Base-by-base conservation (phyloP, 345 rosid species). In the Clausena lansium region DNA sequence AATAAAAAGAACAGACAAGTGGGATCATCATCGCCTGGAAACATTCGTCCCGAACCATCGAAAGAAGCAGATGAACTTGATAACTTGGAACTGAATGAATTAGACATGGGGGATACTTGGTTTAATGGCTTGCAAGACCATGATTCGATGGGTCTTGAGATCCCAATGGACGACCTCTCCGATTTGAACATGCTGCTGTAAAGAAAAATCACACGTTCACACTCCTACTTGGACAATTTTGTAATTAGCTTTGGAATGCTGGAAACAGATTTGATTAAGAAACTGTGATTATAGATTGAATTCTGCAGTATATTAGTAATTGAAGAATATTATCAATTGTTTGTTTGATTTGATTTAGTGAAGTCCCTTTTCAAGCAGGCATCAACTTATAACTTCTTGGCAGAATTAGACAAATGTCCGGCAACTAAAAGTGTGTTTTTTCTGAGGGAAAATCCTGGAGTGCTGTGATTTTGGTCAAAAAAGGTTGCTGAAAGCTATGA, bases 161-260 rank as follows among this genome's bases (percentile, higher is more conserved):
- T 94, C 85, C 98, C 99, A 24, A 93, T 92, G 98, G 99, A 97
- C 78, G 98, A 94, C 80, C 92, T 97, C 38, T 79, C 91, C 0
- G 90, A 86, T 33, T 68, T 89, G 84, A 81, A 76, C 27, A 83
- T 89, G 85, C 63, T 84, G 10, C 59, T 86, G 81, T 86, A 76
- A 68, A 67, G 50, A 33, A 50, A 61, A n/a, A 25, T n/a, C 33
- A 10, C 33, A 10, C 24, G 59, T 41, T 45, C 38, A 19, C 28
- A 5, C 2, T 9, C 4, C 5, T 5, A 17, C 57, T 15, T 5
- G 22, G 50, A 55, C 70, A 59, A 67, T 81, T 54, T 81, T 41
- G 4, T 33, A 25, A 10, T 7, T n/a, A 38, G 9, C 19, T 30
- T 28, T 69, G 14, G 35, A 45, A 52, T 28, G 32, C 28, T 17